Evolutionary conservation across 371 early-diverging fungal genomes (phyloP), one percentile per base, ranked within the genome.

Genomic region (Actinomortierella wolfii): DNA sequence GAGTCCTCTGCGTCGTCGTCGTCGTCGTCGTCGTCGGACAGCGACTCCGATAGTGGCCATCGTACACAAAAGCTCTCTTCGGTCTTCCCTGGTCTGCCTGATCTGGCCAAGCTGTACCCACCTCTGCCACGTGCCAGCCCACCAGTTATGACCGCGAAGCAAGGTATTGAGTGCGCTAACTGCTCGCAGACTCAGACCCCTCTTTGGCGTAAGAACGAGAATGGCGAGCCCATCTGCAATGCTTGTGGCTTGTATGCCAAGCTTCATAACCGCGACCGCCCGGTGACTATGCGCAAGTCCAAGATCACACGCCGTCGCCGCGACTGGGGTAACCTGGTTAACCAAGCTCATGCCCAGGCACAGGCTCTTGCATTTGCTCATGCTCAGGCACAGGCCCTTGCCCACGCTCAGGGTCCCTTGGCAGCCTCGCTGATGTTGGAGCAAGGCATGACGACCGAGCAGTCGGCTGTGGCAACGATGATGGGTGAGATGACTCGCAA

Each of bases 201-300:
- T 23, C 83, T 92, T 39, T 94, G 94, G 94, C 86, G 94, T 52
- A 84, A 91, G 68, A 89, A 90, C 59, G 84, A 86, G 21, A 79
- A 86, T 47, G 92, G 91, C 21, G 83, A 90, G 60, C 83, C 89
- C 17, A 83, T 92, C 18, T 94, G 95, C 81, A 94, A 94, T 70
- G 93, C 94, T 0, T 94, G 94, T 57, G 94, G 94, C 21, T 75
- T 94, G 40, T 94, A 94, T 66, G 86, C 85, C 58, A 90, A 88
- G 67, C 79, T 91, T 9, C 93, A 95, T 57, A 78, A 81, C 59
- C 76, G 77, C n/a, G 82, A 81, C 34, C 79, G 88, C 2, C 88
- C 84, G 5, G 77, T 79, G 11, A 79, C 77, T 45, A 84, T 88
- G 86, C 81, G 83, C 64, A 85, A 85, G 56, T 54, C 80, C 39